Conservation (phyloP, 352 stramenopile genomes). For the Chrysophaeum taylorii region DNA sequence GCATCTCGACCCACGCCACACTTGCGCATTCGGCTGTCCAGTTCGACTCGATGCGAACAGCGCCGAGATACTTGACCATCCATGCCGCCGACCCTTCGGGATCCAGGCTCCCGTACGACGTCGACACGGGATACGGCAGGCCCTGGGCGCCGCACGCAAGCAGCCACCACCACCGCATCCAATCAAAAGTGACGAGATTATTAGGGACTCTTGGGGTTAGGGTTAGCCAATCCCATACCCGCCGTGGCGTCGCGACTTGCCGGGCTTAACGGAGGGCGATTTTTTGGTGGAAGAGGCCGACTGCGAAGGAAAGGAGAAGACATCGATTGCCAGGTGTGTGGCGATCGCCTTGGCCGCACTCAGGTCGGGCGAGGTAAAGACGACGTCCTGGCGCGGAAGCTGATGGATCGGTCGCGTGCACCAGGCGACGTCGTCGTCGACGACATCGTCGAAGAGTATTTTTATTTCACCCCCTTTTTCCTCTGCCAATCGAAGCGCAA, state of each 20-base stretch:
- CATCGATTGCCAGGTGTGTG: conserved; percentile 35
- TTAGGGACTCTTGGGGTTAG: no score
- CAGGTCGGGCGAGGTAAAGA: conserved; percentile 31
- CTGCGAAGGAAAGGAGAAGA: conserved; percentile 24
- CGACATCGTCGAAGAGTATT: conserved; percentile 4
- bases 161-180: no score
- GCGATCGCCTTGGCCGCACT: conserved; percentile 42
- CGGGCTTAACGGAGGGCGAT: conserved; percentile 41
- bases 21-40: no score
- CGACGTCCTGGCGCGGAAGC: conserved; percentile 37
- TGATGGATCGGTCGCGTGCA: conserved; percentile 45
- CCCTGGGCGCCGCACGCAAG: no score
- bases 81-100: no score
- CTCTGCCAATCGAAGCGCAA: background rate
- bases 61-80: no score
- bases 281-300: conserved; percentile 28
- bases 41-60: no score
- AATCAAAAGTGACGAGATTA: no score
- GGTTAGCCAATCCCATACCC: conserved; percentile 57
- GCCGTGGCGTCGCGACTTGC: conserved; percentile 40
- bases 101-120: no score
- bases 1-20: no score
- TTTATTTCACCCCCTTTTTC: conserved; percentile 8
- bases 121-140: no score
- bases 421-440: conserved; percentile 25